Evolutionary conservation across 495 filamentous ascomycete genomes (phyloP).

Genomic region (Astrocystis sublimbata): DNA sequence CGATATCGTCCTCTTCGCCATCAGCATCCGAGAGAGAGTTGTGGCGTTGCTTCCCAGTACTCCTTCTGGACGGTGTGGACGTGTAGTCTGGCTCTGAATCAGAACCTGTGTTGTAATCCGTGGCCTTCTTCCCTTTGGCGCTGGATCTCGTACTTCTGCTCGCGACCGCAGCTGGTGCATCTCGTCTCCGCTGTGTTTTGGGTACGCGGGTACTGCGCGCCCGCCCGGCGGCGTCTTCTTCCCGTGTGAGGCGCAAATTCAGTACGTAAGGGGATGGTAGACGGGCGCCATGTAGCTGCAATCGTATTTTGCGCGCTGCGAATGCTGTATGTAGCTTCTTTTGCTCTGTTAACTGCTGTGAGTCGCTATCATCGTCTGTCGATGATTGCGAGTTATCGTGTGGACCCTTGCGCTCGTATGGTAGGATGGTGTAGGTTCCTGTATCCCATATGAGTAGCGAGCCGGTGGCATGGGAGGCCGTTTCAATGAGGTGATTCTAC

Average conservation of each 20-base stretch:
- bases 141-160: not conserved
- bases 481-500: conserved; percentile 69
- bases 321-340: conserved; percentile 58
- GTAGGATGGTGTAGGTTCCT: conserved; percentile 61
- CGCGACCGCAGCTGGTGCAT: not conserved
- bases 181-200: conserved; percentile 20
- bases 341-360: conserved; percentile 46
- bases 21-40: not conserved
- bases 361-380: conserved; percentile 46
- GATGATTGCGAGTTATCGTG: conserved; percentile 33
- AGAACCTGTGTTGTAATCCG: conserved; percentile 19
- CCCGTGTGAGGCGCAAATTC: conserved; percentile 55
- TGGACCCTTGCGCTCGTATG: conserved; percentile 20
- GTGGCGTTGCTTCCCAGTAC: not conserved
- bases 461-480: conserved; percentile 58
- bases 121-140: conserved; percentile 10
- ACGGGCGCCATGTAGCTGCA: conserved; percentile 60
- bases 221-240: conserved; percentile 42
- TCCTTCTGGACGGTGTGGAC: not conserved
- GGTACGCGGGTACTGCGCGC: conserved; percentile 26
- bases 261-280: conserved; percentile 61
- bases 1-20: conserved; percentile 21
- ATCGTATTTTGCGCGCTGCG: conserved; percentile 59
- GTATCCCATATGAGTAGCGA: conserved; percentile 73
- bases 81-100: conserved; percentile 12